phyloP scores from a whole-genome alignment of 2,329 filamentous ascomycete genomes.

The Lachnellula cervina region DNA sequence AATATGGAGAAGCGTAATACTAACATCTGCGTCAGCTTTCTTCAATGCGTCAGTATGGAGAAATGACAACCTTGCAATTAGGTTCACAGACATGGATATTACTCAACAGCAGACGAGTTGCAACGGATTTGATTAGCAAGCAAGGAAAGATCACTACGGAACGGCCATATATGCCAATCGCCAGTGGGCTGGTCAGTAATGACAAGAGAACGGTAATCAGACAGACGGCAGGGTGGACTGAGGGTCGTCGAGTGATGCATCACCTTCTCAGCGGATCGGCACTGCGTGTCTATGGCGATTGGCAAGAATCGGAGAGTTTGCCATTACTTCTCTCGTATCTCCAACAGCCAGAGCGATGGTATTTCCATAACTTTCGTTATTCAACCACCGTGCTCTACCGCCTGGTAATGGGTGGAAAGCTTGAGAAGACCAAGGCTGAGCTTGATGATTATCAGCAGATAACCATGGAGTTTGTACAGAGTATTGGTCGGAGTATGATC shows the following conservation, averaged over 20 bases:
- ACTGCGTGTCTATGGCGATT: not conserved
- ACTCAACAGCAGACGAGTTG: constrained; percentile 33
- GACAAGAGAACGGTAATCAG: constrained; percentile 20
- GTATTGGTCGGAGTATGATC: not conserved
- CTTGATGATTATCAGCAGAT: not conserved
- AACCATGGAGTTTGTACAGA: not conserved
- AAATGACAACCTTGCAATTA: constrained; percentile 20
- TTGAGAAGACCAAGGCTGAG: not conserved
- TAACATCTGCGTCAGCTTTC: not conserved
- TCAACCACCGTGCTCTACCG: not conserved
- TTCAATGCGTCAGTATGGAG: constrained; percentile 10
- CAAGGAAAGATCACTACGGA: constrained; percentile 31
- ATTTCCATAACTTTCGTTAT: not conserved
- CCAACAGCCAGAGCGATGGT: not conserved
- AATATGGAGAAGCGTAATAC: not conserved
- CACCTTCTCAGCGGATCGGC: not conserved
- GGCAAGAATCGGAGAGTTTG: not conserved
- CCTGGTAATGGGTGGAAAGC: not conserved
- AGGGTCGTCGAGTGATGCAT: not conserved
- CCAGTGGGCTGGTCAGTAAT: constrained; percentile 33
- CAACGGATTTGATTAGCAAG: constrained; percentile 33
- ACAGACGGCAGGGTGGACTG: not conserved
- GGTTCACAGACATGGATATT: constrained; percentile 33
- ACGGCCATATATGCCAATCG: constrained; percentile 31
- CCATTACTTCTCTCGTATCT: not conserved